Evolutionary conservation across 768 basidiomycete genomes (phyloP), one percentile per base, ranked within the genome.

Genomic region (Kondoa subrosea): DNA sequence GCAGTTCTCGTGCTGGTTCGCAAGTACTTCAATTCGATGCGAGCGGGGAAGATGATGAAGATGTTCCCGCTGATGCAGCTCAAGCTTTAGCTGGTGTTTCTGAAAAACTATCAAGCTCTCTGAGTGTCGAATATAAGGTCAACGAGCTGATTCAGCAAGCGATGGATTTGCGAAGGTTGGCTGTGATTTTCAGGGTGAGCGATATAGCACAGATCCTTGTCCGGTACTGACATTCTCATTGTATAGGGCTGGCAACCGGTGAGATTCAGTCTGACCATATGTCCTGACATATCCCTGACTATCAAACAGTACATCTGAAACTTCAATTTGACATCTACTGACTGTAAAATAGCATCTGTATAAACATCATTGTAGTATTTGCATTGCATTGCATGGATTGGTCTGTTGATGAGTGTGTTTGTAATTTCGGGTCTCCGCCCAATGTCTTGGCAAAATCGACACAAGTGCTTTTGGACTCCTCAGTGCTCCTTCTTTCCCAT

Each of bases 111-210:
- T 85, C 89, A 75, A 86, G 85, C 74, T 81, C 84, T 2, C 80
- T 96, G 70, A 92, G 89, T 73, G 88, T 93, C 29, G 88, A 93
- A 76, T 91, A 89, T 72, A 88, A 86, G 3, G 89, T 99, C 69
- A 95, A 93, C 60, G 66, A 69, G 69, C 69, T 69, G 31, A 69
- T 69, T 33, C 31, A 56, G 26, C 67, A 69, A 60, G 69, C 69
- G 2, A 66, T 34, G 14, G 69, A 69, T 63, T 21, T 33, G 26
- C 29, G 31, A 1, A 67, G 66, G 14, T 31, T 69, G 2, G 67
- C 65, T 16, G 21, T 40, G 17, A 69, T 69, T 2, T 69, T 62
- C 59, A 30, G 40, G 21, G 40, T 50, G 21, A 8, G 40, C 21
- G 8, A 8, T 50, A 50, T 21, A 50, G 40, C 40, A 8, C 21